Base-by-base conservation (phyloP, 2,329 filamentous ascomycete species). In the Thelonectria olida region DNA sequence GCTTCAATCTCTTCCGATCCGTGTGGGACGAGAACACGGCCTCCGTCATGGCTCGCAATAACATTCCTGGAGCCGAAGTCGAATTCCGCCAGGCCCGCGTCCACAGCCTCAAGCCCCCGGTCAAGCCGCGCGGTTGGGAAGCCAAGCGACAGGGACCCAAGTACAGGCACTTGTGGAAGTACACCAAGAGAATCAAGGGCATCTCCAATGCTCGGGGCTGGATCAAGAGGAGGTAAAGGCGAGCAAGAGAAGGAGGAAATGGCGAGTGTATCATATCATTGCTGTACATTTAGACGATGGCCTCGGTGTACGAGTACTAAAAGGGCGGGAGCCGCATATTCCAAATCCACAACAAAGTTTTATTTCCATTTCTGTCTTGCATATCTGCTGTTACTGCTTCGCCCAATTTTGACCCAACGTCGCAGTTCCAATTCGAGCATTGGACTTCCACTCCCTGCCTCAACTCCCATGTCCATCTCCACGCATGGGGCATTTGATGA, bases 1-100 rank as follows among this genome's bases (percentile, higher is more conserved):
- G 94, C 42, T 91, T 93, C 70, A 92, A 89, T 74, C 81, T 99
- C 70, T 99, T 98, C 88, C 89, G 96, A 67, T 90, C 88, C 62
- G 81, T 91, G 67, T 98, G 94, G 92, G 96, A 99, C 77, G 92
- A 96, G 61, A 88, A 86, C 71, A 99, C 92, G 54, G 88, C 87
- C n/a, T 88, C 82, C 51, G 92, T 99, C 65, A 97, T 99, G 95
- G 83, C 88, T 74, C 86, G 92, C 70, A 86, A 91, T 69, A 88
- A 87, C 62, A 83, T 96, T 64, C 85, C 88, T 25, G 93, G 93
- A 48, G 88, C 89, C 60, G 90, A 96, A 72, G 76, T 97, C 65
- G 92, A 97, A 81, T 92, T 97, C 78, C 92, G 92, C 81, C 88
- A 88, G 74, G 90, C 90, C 80, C 92, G 88, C 73, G 85, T 95